These are phyloP conservation scores for Capniomyces stellatus DNA, from an alignment of 371 early-diverging fungal species.

Conservation along the genomic window DNA sequence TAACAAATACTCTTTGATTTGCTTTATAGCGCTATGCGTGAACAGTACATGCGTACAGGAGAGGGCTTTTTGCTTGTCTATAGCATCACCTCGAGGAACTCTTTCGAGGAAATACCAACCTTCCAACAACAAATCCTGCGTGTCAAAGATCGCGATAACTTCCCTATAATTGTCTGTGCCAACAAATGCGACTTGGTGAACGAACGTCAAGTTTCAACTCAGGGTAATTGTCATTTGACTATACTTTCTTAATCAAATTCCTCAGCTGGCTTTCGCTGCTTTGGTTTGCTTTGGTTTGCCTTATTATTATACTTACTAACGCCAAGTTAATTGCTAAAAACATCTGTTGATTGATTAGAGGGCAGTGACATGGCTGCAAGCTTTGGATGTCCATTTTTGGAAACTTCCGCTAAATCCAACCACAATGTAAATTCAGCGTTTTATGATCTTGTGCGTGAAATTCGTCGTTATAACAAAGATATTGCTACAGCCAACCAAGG, in stretches of 20 bases:
- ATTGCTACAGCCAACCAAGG: neutral
- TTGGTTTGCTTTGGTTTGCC: too few relatives aligned
- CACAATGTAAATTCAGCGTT: slow-evolving; percentile 86
- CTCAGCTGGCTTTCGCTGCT: too few relatives aligned
- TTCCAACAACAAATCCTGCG: slow-evolving; percentile 77
- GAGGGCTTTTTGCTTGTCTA: slow-evolving; percentile 75
- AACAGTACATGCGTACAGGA: slow-evolving; percentile 78
- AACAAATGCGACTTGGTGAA: slow-evolving; percentile 85
- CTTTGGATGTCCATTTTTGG: slow-evolving; percentile 65
- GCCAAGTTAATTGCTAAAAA: neutral
- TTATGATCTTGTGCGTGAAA: slow-evolving; percentile 70
- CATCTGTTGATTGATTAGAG: slow-evolving; percentile 21
- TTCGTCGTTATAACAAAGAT: slow-evolving; percentile 41
- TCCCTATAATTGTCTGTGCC: slow-evolving; percentile 78
- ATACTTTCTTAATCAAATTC: too few relatives aligned
- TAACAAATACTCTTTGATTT: neutral
- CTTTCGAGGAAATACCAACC: slow-evolving; percentile 69
- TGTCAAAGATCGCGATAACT: slow-evolving; percentile 70
- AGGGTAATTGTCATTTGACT: neutral
- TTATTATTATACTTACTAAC: too few relatives aligned
- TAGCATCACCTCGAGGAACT: slow-evolving; percentile 58
- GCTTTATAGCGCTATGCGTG: slow-evolving; percentile 44
- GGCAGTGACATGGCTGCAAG: slow-evolving; percentile 63
- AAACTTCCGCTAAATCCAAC: slow-evolving; percentile 80
- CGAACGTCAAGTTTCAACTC: slow-evolving; percentile 54